Evolutionary conservation across 768 basidiomycete genomes (phyloP).

Genomic region (Auricularia cornea): DNA sequence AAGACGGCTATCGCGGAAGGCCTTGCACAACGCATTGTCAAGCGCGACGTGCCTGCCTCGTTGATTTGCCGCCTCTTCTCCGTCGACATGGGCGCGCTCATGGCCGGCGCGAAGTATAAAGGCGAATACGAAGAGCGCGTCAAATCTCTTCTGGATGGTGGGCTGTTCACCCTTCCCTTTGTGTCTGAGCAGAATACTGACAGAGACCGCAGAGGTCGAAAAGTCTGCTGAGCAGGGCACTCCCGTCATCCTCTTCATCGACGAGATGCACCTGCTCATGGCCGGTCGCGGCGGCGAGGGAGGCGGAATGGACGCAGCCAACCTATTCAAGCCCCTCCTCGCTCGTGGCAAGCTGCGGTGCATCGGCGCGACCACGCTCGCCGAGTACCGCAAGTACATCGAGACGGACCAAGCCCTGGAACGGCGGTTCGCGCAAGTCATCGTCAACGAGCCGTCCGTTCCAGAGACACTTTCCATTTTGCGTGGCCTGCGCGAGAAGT

Average conservation of each 20-base stretch:
- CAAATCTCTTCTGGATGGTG: constrained; percentile 68
- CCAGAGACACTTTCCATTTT: constrained; percentile 88
- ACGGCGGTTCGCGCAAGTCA: constrained; percentile 85
- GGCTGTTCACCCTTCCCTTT: neutral
- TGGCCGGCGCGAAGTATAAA: constrained; percentile 89
- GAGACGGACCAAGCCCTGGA: constrained; percentile 89
- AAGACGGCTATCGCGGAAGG: constrained; percentile 96
- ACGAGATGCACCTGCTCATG: constrained; percentile 93
- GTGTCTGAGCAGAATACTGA: neutral
- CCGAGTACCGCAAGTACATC: constrained; percentile 89
- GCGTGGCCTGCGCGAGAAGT: constrained; percentile 89
- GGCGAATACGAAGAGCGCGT: constrained; percentile 96
- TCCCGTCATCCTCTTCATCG: constrained; percentile 87
- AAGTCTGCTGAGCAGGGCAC: constrained; percentile 69
- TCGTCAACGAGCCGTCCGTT: constrained; percentile 86
- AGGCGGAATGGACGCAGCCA: constrained; percentile 90
- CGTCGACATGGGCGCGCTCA: constrained; percentile 91
- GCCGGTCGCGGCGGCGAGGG: constrained; percentile 74
- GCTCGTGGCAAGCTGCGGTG: constrained; percentile 62
- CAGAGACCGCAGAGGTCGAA: constrained; percentile 60
- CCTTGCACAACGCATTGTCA: constrained; percentile 90
- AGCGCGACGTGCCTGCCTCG: constrained; percentile 78
- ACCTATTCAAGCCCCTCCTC: constrained; percentile 85
- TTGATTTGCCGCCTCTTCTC: constrained; percentile 71
- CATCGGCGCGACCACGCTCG: constrained; percentile 88